phyloP scores from a whole-genome alignment of 2,329 filamentous ascomycete species.

The Whalleya microplaca region DNA sequence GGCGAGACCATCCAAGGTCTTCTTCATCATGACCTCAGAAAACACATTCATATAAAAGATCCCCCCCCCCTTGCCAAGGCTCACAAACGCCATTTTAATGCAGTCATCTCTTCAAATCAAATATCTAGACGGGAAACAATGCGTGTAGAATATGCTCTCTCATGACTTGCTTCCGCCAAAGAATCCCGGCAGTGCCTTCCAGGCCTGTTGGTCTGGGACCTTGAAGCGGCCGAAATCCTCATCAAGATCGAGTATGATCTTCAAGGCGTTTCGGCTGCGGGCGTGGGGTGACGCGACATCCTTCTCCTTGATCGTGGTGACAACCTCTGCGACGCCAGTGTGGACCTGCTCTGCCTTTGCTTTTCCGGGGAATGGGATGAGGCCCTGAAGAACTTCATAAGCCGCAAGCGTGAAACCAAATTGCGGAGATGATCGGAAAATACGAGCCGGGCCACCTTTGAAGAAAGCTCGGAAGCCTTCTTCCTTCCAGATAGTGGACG shows the following conservation, averaged over 20 bases:
- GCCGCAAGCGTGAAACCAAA: slow-evolving; percentile 97
- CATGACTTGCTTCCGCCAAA: slow-evolving; percentile 43
- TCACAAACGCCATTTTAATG: slow-evolving; percentile 36
- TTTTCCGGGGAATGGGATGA: slow-evolving; percentile 77
- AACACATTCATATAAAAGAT: slow-evolving; percentile 25
- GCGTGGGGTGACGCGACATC: slow-evolving; percentile 56
- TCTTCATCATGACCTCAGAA: slow-evolving; percentile 8
- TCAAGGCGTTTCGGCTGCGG: slow-evolving; percentile 84
- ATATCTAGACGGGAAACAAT: slow-evolving; percentile 24
- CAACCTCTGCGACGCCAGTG: slow-evolving; percentile 65
- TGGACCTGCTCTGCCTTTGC: slow-evolving; percentile 54
- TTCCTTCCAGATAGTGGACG: slow-evolving; percentile 80
- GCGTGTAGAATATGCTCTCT: slow-evolving; percentile 15
- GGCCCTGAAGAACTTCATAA: slow-evolving; percentile 86
- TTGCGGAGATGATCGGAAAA: slow-evolving; percentile 92
- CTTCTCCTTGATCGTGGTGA: slow-evolving; percentile 65
- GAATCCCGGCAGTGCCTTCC: slow-evolving; percentile 56
- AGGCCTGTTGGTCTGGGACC: slow-evolving; percentile 57
- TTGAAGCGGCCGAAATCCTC: slow-evolving; percentile 84
- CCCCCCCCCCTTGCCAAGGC: slow-evolving; percentile 26
- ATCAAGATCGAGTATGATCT: slow-evolving; percentile 93
- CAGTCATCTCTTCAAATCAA: slow-evolving; percentile 28
- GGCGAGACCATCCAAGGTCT: slow-evolving; percentile 15
- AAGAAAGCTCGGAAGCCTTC: slow-evolving; percentile 98
- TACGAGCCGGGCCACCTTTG: slow-evolving; percentile 95